Conservation (phyloP, 2,329 filamentous ascomycete species). For the Botryotinia globosa region DNA sequence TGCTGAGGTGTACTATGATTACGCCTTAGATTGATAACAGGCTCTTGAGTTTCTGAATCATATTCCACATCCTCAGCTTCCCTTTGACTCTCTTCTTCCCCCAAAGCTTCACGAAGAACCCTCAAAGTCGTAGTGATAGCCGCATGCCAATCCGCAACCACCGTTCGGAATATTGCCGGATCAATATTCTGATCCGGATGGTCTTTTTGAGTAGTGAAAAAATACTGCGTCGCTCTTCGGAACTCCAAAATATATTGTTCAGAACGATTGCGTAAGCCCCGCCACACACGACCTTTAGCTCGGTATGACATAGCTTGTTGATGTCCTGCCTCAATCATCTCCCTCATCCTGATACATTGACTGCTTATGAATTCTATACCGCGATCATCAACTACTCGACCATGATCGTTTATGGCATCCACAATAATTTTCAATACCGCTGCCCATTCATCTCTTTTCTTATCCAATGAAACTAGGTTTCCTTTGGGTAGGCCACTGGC, state of each 20-base stretch:
- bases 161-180: neutral
- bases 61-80: slow-evolving; percentile 6
- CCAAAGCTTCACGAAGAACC: neutral
- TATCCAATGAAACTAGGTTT: neutral
- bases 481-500: neutral
- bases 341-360: neutral
- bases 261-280: slow-evolving; percentile 14
- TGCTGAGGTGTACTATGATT: slow-evolving; percentile 2
- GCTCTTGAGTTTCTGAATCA: slow-evolving; percentile 9
- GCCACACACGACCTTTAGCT: slow-evolving; percentile 28
- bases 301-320: slow-evolving; percentile 13
- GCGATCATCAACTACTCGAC: neutral
- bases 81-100: neutral
- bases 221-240: slow-evolving; percentile 9
- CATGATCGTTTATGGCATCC: neutral
- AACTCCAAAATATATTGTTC: slow-evolving; percentile 11
- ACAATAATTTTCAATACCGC: neutral
- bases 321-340: neutral
- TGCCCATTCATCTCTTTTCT: neutral
- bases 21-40: neutral
- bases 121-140: neutral
- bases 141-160: slow-evolving; percentile 10
- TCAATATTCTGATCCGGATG: neutral
- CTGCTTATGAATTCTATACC: neutral
- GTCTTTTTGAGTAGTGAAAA: neutral